Evolutionary conservation across 495 filamentous ascomycete species (phyloP).

Genomic region (Penicillium dipodomyicola): DNA sequence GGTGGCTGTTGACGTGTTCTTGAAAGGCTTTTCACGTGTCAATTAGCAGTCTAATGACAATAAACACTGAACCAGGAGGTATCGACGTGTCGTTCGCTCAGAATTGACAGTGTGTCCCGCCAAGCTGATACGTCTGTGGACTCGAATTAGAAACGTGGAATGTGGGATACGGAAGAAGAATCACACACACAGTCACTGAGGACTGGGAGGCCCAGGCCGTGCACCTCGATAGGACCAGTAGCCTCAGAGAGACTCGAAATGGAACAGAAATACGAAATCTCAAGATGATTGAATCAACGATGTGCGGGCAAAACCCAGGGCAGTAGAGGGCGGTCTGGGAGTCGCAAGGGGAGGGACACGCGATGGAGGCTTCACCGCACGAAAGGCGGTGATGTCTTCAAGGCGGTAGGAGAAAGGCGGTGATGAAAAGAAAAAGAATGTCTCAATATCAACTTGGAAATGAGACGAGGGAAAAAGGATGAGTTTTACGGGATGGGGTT

Average conservation of each 20-base stretch:
- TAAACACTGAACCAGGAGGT: neutral
- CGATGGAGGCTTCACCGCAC: conserved; percentile 44
- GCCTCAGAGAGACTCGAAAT: conserved; percentile 8
- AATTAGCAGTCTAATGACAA: neutral
- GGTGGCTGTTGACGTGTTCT: conserved; percentile 8
- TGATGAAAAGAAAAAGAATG: conserved; percentile 4
- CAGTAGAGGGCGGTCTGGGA: conserved; percentile 44
- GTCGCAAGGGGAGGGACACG: conserved; percentile 27
- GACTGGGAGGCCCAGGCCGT: conserved; percentile 4
- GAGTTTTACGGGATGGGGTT: conserved; percentile 3
- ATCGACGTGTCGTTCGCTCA: neutral
- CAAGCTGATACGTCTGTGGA: conserved; percentile 6
- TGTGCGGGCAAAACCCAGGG: conserved; percentile 41
- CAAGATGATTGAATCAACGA: conserved; percentile 12
- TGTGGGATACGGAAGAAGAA: conserved; percentile 8
- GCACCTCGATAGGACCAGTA: conserved; percentile 8
- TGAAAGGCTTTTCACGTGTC: conserved; percentile 4
- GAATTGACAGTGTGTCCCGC: neutral
- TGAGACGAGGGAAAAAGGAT: neutral
- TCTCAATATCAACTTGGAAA: neutral
- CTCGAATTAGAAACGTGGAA: neutral
- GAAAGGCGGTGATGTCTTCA: conserved; percentile 45
- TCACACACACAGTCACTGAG: conserved; percentile 8
- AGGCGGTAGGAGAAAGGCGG: conserved; percentile 37
- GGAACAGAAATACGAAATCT: neutral